Percentiles rank a stretch among this genome's conserved stretches.
These are phyloP conservation scores for Catharanthus roseus DNA, from an alignment of 257 asterid species.

Conservation along the genomic window DNA sequence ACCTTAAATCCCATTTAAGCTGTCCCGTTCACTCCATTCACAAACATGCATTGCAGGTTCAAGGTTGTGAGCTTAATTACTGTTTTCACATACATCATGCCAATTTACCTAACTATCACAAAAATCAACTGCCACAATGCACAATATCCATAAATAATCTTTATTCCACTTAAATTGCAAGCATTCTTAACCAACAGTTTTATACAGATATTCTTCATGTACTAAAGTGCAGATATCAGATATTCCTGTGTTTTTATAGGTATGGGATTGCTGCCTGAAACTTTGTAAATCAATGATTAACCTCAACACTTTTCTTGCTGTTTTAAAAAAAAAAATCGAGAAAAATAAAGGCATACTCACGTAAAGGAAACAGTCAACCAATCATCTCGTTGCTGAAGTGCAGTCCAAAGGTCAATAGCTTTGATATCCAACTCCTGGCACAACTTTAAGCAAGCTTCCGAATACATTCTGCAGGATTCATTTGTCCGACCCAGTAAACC, in stretches of 20 bases:
- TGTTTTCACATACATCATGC: too few species aligned
- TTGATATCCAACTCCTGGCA: slow-evolving; percentile 60
- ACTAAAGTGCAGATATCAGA: not conserved
- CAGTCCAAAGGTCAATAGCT: slow-evolving; percentile 71
- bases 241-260: not conserved
- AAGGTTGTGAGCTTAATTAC: too few species aligned
- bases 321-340: not conserved
- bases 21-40: not conserved
- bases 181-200: too few species aligned
- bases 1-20: too few species aligned
- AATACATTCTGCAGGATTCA: slow-evolving; percentile 57
- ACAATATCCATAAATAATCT: too few species aligned
- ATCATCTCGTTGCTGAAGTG: slow-evolving; percentile 63
- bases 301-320: not conserved
- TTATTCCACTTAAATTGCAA: too few species aligned
- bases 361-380: slow-evolving; percentile 62
- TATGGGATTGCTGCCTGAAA: not conserved
- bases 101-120: too few species aligned
- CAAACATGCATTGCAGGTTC: not conserved
- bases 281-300: not conserved
- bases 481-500: slow-evolving; percentile 72
- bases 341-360: slow-evolving; percentile 34
- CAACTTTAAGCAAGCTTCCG: slow-evolving; percentile 73
- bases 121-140: too few species aligned
- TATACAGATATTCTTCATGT: too few species aligned